Evolutionary conservation across 148 eudicot species (phyloP).

Genomic region (Rhododendron henanense): DNA sequence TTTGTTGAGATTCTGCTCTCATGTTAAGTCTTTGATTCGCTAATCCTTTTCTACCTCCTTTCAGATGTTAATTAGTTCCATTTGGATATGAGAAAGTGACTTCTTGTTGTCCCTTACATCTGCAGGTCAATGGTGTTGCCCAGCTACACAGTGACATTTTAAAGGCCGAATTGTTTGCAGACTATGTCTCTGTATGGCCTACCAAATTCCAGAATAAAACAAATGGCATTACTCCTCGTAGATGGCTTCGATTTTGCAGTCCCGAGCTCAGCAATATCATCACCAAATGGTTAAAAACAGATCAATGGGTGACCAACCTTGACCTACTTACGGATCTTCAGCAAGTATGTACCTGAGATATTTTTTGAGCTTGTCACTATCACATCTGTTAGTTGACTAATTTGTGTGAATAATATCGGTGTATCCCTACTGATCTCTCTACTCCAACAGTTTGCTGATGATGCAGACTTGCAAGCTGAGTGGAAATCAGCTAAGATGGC

Average conservation of each 20-base stretch:
- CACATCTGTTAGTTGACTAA: background rate
- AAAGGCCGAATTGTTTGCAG: slow-evolving; percentile 81
- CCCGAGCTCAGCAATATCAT: slow-evolving; percentile 88
- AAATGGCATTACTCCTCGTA: slow-evolving; percentile 96
- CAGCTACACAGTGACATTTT: slow-evolving; percentile 97
- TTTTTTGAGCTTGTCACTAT: background rate
- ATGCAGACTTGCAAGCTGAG: slow-evolving; percentile 71
- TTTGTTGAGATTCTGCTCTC: background rate
- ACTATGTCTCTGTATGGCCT: slow-evolving; percentile 96
- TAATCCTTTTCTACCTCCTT: background rate
- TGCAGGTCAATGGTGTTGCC: slow-evolving; percentile 98
- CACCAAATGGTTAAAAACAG: slow-evolving; percentile 92
- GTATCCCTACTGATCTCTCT: slow-evolving; percentile 15
- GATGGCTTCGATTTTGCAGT: slow-evolving; percentile 94
- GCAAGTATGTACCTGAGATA: slow-evolving; percentile 43
- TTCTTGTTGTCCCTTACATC: slow-evolving; percentile 11
- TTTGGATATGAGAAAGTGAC: background rate
- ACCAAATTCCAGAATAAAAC: slow-evolving; percentile 95
- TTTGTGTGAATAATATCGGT: background rate
- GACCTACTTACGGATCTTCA: slow-evolving; percentile 78
- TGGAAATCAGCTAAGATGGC: slow-evolving; percentile 99
- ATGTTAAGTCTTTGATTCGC: background rate
- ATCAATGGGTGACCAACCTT: slow-evolving; percentile 91
- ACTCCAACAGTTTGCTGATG: slow-evolving; percentile 69
- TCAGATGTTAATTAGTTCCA: background rate